These are phyloP conservation scores for Anisodus acutangulus DNA, from an alignment of 257 asterid species.

Conservation along the genomic window DNA sequence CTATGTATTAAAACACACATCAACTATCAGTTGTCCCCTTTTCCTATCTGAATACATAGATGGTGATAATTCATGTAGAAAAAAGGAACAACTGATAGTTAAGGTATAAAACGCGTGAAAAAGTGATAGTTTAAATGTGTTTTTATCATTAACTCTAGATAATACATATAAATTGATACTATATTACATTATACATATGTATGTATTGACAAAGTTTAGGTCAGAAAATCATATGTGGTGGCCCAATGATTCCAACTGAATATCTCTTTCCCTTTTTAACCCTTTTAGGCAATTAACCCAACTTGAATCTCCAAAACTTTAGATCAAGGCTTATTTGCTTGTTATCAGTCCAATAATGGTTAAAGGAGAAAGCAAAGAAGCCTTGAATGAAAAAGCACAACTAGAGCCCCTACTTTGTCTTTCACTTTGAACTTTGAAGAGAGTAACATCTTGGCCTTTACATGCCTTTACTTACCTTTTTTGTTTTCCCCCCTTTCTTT, in stretches of 20 bases:
- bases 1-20: no score
- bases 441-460: conserved; percentile 6
- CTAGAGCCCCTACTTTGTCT: conserved; percentile 24
- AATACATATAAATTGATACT: no score
- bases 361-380: conserved; percentile 21
- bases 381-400: conserved; percentile 25
- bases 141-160: no score
- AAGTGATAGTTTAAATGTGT: no score
- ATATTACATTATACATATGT: no score
- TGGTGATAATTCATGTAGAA: no score
- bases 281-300: conserved; percentile 34
- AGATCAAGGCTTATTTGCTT: conserved; percentile 34
- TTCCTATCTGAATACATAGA: no score
- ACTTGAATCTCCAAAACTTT: conserved; percentile 41
- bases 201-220: no score
- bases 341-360: conserved; percentile 26
- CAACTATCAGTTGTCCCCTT: no score
- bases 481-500: neutral
- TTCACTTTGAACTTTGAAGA: conserved; percentile 24
- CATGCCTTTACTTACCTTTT: conserved; percentile 3
- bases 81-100: no score
- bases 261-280: conserved; percentile 28
- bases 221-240: neutral
- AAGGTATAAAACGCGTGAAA: no score
- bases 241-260: conserved; percentile 16